Conservation (phyloP, 441 rosid genomes). For the Eruca vesicaria region DNA sequence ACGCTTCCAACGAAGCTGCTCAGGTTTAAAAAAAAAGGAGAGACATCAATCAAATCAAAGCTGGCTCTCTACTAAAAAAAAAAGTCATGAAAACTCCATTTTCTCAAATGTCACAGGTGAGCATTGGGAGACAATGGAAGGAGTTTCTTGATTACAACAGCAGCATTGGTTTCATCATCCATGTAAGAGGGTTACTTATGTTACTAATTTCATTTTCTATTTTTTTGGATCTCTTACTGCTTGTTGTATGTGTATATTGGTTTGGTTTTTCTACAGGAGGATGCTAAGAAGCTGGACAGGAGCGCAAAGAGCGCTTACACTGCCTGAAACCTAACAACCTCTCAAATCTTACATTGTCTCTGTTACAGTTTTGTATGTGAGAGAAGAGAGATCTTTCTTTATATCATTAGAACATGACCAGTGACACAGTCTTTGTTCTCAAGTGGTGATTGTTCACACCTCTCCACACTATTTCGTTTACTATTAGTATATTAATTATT, state of each 20-base stretch:
- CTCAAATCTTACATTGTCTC: neutral
- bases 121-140: constrained; percentile 93
- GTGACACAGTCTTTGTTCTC: neutral
- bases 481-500: too few species aligned
- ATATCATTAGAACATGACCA: neutral
- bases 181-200: constrained; percentile 39
- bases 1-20: constrained; percentile 80
- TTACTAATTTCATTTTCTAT: neutral
- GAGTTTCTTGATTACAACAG: constrained; percentile 66
- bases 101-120: constrained; percentile 45
- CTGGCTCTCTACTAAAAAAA: too few species aligned
- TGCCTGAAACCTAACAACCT: constrained; percentile 26
- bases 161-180: constrained; percentile 69
- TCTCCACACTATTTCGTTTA: too few species aligned
- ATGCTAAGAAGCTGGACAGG: constrained; percentile 63
- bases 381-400: constrained; percentile 14
- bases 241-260: neutral
- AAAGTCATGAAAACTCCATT: neutral
- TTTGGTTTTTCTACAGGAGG: constrained; percentile 49
- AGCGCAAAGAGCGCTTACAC: constrained; percentile 60
- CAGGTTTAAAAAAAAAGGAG: too few species aligned
- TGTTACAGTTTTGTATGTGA: constrained; percentile 20
- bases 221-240: neutral
- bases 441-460: constrained; percentile 11
- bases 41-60: too few species aligned